Conservation (phyloP, 116 monocot genomes). For the Papilionanthe hybrid region DNA sequence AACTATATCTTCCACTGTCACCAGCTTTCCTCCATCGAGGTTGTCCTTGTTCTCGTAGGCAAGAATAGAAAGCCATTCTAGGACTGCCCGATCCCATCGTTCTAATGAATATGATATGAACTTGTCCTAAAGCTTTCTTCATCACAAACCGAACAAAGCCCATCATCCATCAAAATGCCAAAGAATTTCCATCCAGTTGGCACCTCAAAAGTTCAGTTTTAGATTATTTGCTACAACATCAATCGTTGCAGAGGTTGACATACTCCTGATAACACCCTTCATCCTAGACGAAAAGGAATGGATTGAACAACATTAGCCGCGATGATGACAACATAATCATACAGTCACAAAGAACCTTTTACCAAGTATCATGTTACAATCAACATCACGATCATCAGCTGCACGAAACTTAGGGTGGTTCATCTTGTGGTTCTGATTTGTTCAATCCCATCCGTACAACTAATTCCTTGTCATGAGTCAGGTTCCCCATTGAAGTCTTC, state of each 20-base stretch:
- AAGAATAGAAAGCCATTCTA: slow-evolving; percentile 98
- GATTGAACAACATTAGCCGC: too few relatives aligned
- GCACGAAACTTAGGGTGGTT: too few relatives aligned
- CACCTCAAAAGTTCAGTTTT: slow-evolving; percentile 94
- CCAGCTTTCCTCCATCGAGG: slow-evolving; percentile 53
- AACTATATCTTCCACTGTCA: slow-evolving; percentile 92
- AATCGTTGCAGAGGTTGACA: slow-evolving; percentile 98
- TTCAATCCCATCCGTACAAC: too few relatives aligned
- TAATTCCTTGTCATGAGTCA: too few relatives aligned
- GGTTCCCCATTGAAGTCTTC: too few relatives aligned
- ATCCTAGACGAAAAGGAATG: too few relatives aligned
- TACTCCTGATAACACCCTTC: too few relatives aligned
- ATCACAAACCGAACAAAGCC: slow-evolving; percentile 90
- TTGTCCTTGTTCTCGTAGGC: slow-evolving; percentile 82
- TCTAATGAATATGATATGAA: slow-evolving; percentile 96
- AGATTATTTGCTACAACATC: slow-evolving; percentile 91
- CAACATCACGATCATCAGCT: too few relatives aligned
- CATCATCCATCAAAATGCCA: slow-evolving; percentile 99
- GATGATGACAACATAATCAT: too few relatives aligned
- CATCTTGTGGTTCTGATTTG: too few relatives aligned
- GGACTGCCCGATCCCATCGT: slow-evolving; percentile 98
- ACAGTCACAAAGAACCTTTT: too few relatives aligned
- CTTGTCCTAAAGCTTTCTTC: slow-evolving; percentile 99
- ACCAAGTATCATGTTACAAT: too few relatives aligned
- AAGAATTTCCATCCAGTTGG: slow-evolving; percentile 99